Percentiles rank a stretch among this genome's conserved stretches.
Evolutionary conservation across 2,329 filamentous ascomycete genomes (phyloP).

Genomic region (Passalora sequoiae): DNA sequence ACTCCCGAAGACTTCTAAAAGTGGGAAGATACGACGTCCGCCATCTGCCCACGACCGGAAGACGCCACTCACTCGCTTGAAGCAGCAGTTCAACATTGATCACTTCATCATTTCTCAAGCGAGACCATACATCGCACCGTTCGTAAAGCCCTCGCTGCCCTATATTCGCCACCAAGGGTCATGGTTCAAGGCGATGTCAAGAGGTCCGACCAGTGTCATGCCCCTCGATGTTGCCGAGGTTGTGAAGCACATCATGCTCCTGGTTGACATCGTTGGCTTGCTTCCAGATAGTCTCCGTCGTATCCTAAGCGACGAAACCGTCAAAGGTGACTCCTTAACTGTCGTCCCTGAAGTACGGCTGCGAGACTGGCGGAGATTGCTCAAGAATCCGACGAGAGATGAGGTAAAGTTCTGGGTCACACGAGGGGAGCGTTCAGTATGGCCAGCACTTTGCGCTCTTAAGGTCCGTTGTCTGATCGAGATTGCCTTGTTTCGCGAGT

Average conservation of each 20-base stretch:
- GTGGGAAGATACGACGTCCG: slow-evolving; percentile 44
- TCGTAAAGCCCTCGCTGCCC: slow-evolving; percentile 41
- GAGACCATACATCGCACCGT: slow-evolving; percentile 80
- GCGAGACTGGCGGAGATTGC: slow-evolving; percentile 67
- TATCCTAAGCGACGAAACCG: slow-evolving; percentile 52
- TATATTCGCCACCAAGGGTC: slow-evolving; percentile 16
- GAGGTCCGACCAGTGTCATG: slow-evolving; percentile 9
- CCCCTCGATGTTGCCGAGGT: slow-evolving; percentile 3
- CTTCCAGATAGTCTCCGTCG: slow-evolving; percentile 49
- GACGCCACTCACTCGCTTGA: slow-evolving; percentile 64
- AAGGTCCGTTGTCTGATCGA: slow-evolving; percentile 80
- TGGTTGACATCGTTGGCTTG: slow-evolving; percentile 65
- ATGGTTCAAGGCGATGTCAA: slow-evolving; percentile 7
- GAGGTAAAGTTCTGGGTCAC: slow-evolving; percentile 80
- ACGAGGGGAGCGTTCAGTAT: slow-evolving; percentile 79
- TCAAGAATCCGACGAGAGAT: slow-evolving; percentile 75
- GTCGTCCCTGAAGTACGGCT: slow-evolving; percentile 74
- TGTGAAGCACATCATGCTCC: slow-evolving; percentile 60
- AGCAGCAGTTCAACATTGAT: slow-evolving; percentile 85
- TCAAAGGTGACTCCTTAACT: slow-evolving; percentile 72
- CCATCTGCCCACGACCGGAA: slow-evolving; percentile 61
- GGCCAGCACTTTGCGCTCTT: slow-evolving; percentile 80
- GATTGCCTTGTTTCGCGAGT: slow-evolving; percentile 78
- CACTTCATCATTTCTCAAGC: slow-evolving; percentile 95
- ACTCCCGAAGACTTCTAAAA: slow-evolving; percentile 36